Conservation (phyloP, 495 filamentous ascomycete genomes). For the Articulospora tetracladia region DNA sequence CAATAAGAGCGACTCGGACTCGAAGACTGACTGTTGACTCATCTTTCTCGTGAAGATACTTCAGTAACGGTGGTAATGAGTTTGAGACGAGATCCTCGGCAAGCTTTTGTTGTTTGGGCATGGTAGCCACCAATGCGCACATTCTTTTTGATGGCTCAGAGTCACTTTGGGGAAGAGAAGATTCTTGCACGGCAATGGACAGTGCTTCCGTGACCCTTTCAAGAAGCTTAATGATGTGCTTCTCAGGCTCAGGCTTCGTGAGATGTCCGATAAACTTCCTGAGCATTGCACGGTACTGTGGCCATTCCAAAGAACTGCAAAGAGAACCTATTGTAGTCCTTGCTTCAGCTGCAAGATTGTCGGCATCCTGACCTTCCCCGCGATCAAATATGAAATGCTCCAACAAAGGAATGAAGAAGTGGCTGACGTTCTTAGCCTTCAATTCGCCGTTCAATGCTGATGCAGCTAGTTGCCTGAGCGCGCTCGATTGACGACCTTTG, state of each 20-base stretch:
- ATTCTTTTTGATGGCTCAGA: slow-evolving; percentile 29
- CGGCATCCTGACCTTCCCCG: slow-evolving; percentile 69
- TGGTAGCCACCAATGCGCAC: slow-evolving; percentile 50
- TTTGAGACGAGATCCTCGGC: slow-evolving; percentile 67
- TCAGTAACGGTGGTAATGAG: slow-evolving; percentile 70
- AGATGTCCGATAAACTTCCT: slow-evolving; percentile 77
- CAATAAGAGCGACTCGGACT: slow-evolving; percentile 79
- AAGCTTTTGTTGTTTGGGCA: slow-evolving; percentile 69
- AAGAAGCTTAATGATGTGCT: slow-evolving; percentile 77
- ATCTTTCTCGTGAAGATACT: slow-evolving; percentile 89
- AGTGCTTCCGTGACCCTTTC: slow-evolving; percentile 77
- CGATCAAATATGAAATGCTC: slow-evolving; percentile 91
- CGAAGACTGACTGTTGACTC: slow-evolving; percentile 89
- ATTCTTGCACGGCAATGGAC: slow-evolving; percentile 39
- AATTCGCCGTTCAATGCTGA: slow-evolving; percentile 60
- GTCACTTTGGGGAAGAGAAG: slow-evolving; percentile 22
- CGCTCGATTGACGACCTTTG: slow-evolving; percentile 79
- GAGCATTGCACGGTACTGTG: slow-evolving; percentile 80
- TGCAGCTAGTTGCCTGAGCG: slow-evolving; percentile 68
- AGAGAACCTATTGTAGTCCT: slow-evolving; percentile 70
- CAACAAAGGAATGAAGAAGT: slow-evolving; percentile 85
- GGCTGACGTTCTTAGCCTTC: slow-evolving; percentile 69
- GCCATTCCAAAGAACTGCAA: slow-evolving; percentile 78
- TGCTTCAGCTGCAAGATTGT: slow-evolving; percentile 81
- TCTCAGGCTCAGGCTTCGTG: slow-evolving; percentile 78